Evolutionary conservation across 306 rosid species (phyloP), one percentile per base, ranked within the genome.

Genomic region (Vigna mungo): DNA sequence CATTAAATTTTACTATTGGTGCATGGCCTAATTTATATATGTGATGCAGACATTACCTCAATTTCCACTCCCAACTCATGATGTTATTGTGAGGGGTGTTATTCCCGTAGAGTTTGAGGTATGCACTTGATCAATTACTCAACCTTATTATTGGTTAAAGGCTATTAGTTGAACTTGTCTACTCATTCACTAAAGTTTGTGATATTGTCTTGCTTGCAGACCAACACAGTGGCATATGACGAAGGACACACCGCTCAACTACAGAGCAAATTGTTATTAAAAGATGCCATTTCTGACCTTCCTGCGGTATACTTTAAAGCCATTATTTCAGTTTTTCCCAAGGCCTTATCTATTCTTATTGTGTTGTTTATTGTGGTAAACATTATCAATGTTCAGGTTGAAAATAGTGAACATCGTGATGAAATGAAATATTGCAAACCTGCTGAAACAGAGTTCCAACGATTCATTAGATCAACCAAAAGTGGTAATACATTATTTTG

Each of bases 31-130:
- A 44, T 4, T 9, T 6, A 10, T 17, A 34, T 60, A 52, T 58
- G 0, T 59, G 48, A 71, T 61, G 83, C 86, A 94, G 98, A 87
- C 53, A 41, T 75, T 94, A 75, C 98, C 98, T 55, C 94, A 81
- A 46, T 94, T 85, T 64, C 94, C 98, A 13, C 85, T 94, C 30
- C 98, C 98, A 2, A 91, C 94, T 1, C 97, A 94, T 61, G 93
- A 90, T 74, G 96, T 92, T 23, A 76, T 90, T 44, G 77, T 87
- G 12, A 85, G 96, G 67, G 98, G 98, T 39, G 81, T 72, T 49
- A 83, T 87, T 48, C 97, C 98, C 1, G 34, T 66, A 9, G 94
- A 88, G 36, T 94, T 89, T 77, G 97, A 90, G 97, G 98, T 88
- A 86, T 7, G 71, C 21, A 7, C n/a, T 80, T 30, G n/a, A 43